Evolutionary conservation across 768 basidiomycete genomes (phyloP), one percentile per base, ranked within the genome.

Genomic region (Tulasnella sp.): DNA sequence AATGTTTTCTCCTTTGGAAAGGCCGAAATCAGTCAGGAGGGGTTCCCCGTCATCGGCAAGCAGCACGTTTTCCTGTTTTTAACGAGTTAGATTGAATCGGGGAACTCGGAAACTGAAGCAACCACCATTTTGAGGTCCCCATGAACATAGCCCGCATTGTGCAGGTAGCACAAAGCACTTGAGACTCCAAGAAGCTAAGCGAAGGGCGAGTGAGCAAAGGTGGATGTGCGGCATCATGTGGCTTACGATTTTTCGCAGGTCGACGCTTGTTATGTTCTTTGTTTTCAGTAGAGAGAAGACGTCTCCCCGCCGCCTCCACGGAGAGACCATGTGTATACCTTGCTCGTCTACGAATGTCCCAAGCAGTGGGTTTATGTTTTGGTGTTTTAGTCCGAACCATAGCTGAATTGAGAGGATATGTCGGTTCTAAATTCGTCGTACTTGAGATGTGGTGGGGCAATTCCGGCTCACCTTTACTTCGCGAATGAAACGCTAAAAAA

Each of bases 1-100:
- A 15, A 54, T 54, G 37, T 74, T 52, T 31, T 52, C 42, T 38
- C 54, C 42, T 37, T 58, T 74, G 14, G 73, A 54, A 40, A 74
- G 73, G 19, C 73, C 73, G 38, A 74, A 74, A 36, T 74, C 73
- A 5, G 73, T 74, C 52, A 74, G 54, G 39, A 74, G 52, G 5
- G 73, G 37, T 31, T 58, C 73, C 22, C 72, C 73, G 36, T 58
- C 52, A 5, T 74, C 73, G 7, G 73, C 17, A 9, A 74, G 73
- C 3, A 74, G 52, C 12, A 74, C 73, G 64, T 74, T 74, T 25
- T 74, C 49, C 73, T 74, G 49, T 34, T 64, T 34, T 64, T 14
- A 34, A 19, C 17, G 31, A 29, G 49, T 42, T 25, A 70, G 40
- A n/a, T n/a, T 19, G 29, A 42, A 37, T 11, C 4, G 39, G n/a